Evolutionary conservation across 306 rosid genomes (phyloP), one percentile per base, ranked within the genome.

Genomic region (Cajanus cajan): DNA sequence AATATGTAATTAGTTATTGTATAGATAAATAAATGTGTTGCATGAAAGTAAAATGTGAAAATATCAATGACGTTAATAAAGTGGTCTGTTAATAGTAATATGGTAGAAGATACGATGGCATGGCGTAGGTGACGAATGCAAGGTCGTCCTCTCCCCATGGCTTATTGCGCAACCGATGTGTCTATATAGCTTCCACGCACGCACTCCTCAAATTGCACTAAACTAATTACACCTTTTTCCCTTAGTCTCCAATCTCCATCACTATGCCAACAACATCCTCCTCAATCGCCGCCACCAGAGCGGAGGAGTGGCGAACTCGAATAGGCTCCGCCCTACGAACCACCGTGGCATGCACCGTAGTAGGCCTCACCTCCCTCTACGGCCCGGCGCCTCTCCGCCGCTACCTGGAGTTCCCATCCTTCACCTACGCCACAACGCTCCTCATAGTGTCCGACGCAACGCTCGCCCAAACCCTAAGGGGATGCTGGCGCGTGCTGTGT

Each of bases 321-420:
- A 22, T 92, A 4, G 84, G 78, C 18, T 85, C 84, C 0, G 96
- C 96, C 1, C 82, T 94, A 0, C 74, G 97, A 5, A 83, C 97
- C 0, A 83, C 89, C 50, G 33, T 92, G 11, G 96, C 98, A 3
- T 94, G 98, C 86, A 67, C 68, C 88, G 79, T 92, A 70, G 90
- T 89, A 0, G 90, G 87, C 10, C 83, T 80, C 84, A 77, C 89
- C 58, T 61, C 85, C 25, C 63, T 92, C 43, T 87, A 89, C 31
- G 82, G 90, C 31, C 96, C 98, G 0, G 69, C 21, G 4, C 71
- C 74, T 0, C 51, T 90, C n/a, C 81, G 61, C 18, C 58, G 41
- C 7, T 73, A 89, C 54, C 39, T 94, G 8, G 14, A 89, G 1
- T 94, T 80, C 80, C 86, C 96, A 0, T 83, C 98, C 3, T 89